Percentiles rank a stretch among this genome's conserved stretches.
phyloP scores from a whole-genome alignment of 2,329 filamentous ascomycete species.

The Huntiella decipiens region DNA sequence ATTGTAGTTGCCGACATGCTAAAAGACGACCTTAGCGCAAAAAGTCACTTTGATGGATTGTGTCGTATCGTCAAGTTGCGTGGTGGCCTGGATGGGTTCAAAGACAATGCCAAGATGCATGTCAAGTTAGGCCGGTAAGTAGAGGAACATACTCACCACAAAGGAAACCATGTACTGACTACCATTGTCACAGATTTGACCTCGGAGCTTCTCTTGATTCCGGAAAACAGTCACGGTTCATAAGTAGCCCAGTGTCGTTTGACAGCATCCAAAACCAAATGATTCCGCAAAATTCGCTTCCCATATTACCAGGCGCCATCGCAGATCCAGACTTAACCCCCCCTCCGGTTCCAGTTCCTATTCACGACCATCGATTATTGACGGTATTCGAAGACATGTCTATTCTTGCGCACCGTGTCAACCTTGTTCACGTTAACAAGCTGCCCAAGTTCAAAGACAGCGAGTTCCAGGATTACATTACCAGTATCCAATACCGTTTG shows the following conservation, averaged over 20 bases:
- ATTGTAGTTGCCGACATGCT: conserved; percentile 11
- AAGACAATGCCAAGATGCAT: conserved; percentile 10
- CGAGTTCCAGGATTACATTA: conserved; percentile 9
- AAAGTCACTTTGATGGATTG: conserved; percentile 9
- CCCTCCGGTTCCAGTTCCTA: conserved; percentile 1
- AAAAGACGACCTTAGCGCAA: conserved; percentile 8
- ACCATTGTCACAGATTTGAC: conserved; percentile 3
- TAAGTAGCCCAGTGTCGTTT: conserved; percentile 5
- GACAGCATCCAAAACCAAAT: conserved; percentile 7
- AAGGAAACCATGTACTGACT: neutral
- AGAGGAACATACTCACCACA: no score
- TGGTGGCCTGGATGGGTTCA: conserved; percentile 9
- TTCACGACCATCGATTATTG: conserved; percentile 6
- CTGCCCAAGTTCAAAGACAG: conserved; percentile 8
- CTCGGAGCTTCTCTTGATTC: conserved; percentile 8
- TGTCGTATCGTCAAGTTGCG: conserved; percentile 10
- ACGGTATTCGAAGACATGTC: conserved; percentile 11
- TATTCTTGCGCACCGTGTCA: conserved; percentile 5
- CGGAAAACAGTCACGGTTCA: conserved; percentile 7
- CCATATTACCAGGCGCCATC: neutral
- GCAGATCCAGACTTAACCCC: neutral
- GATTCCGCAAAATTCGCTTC: conserved; percentile 1
- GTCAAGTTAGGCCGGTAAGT: conserved; percentile 9
- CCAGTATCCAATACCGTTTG: conserved; percentile 8
- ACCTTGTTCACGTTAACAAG: conserved; percentile 6